Percentiles rank a stretch among this genome's conserved stretches.
Evolutionary conservation across 305 asterid genomes (phyloP).

Genomic region (Solanum hybrid): DNA sequence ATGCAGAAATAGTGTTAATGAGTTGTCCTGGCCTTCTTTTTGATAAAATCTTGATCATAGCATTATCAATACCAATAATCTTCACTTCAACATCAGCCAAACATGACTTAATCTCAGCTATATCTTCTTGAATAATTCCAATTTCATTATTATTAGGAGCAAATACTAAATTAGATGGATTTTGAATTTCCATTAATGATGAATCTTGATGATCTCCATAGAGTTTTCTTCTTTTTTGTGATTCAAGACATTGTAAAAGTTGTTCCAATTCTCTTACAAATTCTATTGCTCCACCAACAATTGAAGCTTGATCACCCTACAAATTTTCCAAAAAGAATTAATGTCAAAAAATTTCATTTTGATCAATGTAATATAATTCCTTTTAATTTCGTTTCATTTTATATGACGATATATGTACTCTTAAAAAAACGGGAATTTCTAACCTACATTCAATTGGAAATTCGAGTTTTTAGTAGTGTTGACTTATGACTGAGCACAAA

Average conservation of each 20-base stretch:
- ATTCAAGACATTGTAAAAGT: slow-evolving; percentile 87
- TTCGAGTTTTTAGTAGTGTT: background rate
- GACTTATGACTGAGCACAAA: background rate
- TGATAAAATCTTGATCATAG: slow-evolving; percentile 67
- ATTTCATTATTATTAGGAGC: slow-evolving; percentile 17
- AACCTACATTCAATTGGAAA: background rate
- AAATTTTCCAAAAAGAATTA: background rate
- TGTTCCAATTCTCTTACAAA: slow-evolving; percentile 85
- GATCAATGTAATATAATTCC: background rate
- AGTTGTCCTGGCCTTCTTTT: slow-evolving; percentile 78
- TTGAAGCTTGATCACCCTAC: slow-evolving; percentile 97
- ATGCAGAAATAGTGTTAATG: slow-evolving; percentile 62
- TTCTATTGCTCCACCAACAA: slow-evolving; percentile 94
- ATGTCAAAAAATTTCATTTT: background rate
- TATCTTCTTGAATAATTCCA: slow-evolving; percentile 43
- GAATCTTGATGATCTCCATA: slow-evolving; percentile 38
- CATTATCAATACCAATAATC: slow-evolving; percentile 59
- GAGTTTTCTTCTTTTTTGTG: slow-evolving; percentile 72
- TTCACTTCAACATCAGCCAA: slow-evolving; percentile 90
- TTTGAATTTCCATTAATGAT: slow-evolving; percentile 8
- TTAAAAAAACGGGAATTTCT: background rate
- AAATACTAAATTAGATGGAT: slow-evolving; percentile 21
- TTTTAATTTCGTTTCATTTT: background rate
- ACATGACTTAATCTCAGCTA: slow-evolving; percentile 77
- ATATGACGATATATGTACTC: background rate